Percentiles rank a stretch among this genome's conserved stretches.
Conservation (phyloP, 352 stramenopile genomes). For the Globisporangium echinulatum region DNA sequence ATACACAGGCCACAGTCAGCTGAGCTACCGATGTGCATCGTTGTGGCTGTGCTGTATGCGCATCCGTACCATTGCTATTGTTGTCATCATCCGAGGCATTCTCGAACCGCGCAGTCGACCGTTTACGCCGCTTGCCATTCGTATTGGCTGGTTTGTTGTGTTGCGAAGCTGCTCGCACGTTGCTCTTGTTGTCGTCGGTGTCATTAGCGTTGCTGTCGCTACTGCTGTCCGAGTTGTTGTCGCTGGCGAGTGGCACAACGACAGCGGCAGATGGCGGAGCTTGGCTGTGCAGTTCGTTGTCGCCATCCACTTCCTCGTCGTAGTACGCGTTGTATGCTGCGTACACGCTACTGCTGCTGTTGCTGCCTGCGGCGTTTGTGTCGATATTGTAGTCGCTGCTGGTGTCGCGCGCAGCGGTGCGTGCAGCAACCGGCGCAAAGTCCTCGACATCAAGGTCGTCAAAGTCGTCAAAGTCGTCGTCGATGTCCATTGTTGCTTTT, state of each 20-base stretch:
- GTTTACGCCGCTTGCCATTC: conserved; percentile 5
- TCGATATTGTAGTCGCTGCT: conserved; percentile 5
- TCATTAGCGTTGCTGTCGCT: not conserved
- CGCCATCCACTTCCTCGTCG: conserved; percentile 11
- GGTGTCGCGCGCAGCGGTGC: not conserved
- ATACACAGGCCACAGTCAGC: too few species aligned
- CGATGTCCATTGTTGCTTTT: not conserved
- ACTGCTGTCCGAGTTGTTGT: not conserved
- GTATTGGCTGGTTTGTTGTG: not conserved
- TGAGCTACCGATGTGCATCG: too few species aligned
- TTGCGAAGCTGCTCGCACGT: not conserved
- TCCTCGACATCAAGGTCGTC: not conserved
- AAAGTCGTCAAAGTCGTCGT: not conserved
- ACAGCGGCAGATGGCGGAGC: not conserved
- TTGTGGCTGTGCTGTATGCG: not conserved
- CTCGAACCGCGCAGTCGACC: conserved; percentile 1
- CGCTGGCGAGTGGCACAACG: not conserved
- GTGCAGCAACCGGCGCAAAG: not conserved
- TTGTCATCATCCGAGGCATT: not conserved
- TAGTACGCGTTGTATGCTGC: conserved; percentile 13
- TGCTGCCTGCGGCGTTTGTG: not conserved
- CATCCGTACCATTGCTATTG: not conserved
- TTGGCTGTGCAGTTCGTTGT: not conserved
- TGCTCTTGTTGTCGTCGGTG: not conserved
- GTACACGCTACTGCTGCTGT: conserved; percentile 2